A percentile compares a stretch with the other conserved stretches of the same genome.
Conservation (phyloP, 2,329 filamentous ascomycete genomes). For the Xylariomycetidae sp. region DNA sequence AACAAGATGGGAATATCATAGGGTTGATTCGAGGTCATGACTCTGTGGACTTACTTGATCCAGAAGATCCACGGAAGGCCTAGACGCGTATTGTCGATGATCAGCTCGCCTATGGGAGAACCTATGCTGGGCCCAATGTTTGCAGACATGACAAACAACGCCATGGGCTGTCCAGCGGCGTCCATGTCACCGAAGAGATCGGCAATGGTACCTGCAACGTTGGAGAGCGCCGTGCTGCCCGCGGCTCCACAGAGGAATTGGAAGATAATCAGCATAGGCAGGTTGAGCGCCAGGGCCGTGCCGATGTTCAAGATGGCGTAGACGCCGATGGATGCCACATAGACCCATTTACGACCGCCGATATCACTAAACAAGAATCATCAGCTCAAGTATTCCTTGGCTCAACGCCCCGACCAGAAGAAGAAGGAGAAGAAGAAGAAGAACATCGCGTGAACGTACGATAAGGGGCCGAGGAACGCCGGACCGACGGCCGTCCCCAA, state of each 20-base stretch:
- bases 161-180: conserved; percentile 37
- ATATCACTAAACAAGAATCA: too few species aligned
- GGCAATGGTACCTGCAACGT: conserved; percentile 31
- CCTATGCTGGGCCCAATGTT: conserved; percentile 36
- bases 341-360: conserved; percentile 39
- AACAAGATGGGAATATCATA: too few species aligned
- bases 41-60: conserved; percentile 33
- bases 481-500: conserved; percentile 36
- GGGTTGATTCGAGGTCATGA: too few species aligned
- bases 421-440: too few species aligned
- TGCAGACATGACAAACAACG: conserved; percentile 34
- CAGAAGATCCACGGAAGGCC: conserved; percentile 36
- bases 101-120: conserved; percentile 35
- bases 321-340: conserved; percentile 30
- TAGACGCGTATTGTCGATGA: conserved; percentile 29
- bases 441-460: conserved; percentile 23
- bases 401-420: too few species aligned
- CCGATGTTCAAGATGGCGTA: conserved; percentile 33
- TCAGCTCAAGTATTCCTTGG: too few species aligned
- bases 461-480: conserved; percentile 35
- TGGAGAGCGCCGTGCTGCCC: conserved; percentile 30
- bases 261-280: conserved; percentile 35
- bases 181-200: conserved; percentile 32
- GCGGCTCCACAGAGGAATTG: conserved; percentile 30
- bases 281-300: conserved; percentile 28